Base-by-base conservation (phyloP, 2,329 filamentous ascomycete genomes). In the Trichoderma sp. region DNA sequence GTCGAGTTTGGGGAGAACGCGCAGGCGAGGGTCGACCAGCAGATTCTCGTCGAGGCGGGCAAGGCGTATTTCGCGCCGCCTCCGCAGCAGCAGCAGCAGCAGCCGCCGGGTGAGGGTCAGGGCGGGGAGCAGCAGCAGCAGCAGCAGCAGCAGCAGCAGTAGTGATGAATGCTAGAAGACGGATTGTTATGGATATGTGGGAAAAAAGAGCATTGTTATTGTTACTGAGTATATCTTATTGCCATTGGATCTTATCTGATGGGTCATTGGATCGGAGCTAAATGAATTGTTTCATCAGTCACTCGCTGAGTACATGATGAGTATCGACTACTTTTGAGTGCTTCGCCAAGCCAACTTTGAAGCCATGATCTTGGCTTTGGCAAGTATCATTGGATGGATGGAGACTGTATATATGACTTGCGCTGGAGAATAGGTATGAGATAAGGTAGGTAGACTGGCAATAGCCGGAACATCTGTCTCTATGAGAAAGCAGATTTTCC, bases 41-140 rank as follows among this genome's bases (percentile, higher is more conserved):
- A 89, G 74, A 83, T 89, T 56, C 84, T 90, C 63, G 87, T 90
- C 50, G 86, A 90, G 54, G 85, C 81, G 0, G 88, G 88, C 14
- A 82, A 66, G 51, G 57, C 64, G 28, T 65, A 60, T 26, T 30
- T 54, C 21, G 30, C 62, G n/a, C 48, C 63, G 12, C 48, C 62
- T 6, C 62, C 44, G 19, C 30, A 4, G 12, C 12, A 7, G 28
- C 7, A 30, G 21, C 30, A 12, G 7, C 62, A 24, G 2, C 61
- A 51, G 2, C 61, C 61, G 12, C 24, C 26, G 17, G 4, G 48
- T 4, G 34, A 28, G n/a, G 9, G 34, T 4, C 24, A 28, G n/a
- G 9, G 34, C 2, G 34, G 19, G n/a, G 34, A 52, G 28, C n/a
- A 50, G 19, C 44, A 60, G 34, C 59, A 62, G 12, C 43, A 34